A percentile compares a stretch with the other conserved stretches of the same genome.
These are phyloP conservation scores for Sicyos edulis DNA, from an alignment of 306 rosid species.

Conservation along the genomic window DNA sequence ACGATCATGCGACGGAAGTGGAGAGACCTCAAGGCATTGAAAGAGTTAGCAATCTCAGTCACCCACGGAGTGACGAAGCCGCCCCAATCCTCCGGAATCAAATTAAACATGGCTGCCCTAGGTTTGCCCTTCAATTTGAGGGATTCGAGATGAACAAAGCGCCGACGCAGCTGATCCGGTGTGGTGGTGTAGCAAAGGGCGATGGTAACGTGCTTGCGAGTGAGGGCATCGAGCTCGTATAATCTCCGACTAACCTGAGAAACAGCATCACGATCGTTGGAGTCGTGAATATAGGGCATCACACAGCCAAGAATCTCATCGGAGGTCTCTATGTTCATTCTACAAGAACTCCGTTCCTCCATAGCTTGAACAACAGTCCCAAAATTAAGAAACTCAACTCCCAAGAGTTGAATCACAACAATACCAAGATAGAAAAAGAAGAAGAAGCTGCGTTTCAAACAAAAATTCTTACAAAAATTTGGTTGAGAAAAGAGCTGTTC, in stretches of 20 bases:
- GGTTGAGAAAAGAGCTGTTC: not conserved
- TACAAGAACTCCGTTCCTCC: conserved; percentile 32
- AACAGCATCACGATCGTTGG: conserved; percentile 69
- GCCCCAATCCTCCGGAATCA: conserved; percentile 97
- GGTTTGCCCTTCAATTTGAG: conserved; percentile 84
- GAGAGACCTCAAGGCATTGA: conserved; percentile 55
- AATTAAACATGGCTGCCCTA: conserved; percentile 89
- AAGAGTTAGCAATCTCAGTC: conserved; percentile 46
- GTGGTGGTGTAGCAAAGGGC: conserved; percentile 88
- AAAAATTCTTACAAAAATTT: not conserved
- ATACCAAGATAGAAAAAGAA: too few relatives aligned
- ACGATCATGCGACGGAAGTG: conserved; percentile 96
- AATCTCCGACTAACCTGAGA: conserved; percentile 82
- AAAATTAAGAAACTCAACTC: not conserved
- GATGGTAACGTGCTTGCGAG: conserved; percentile 87
- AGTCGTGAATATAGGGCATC: conserved; percentile 71
- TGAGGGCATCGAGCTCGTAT: conserved; percentile 78
- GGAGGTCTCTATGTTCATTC: conserved; percentile 25
- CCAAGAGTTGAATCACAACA: too few relatives aligned
- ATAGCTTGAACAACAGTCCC: conserved; percentile 22
- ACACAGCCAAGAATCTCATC: conserved; percentile 65
- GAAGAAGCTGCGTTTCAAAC: not conserved
- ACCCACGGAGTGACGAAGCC: conserved; percentile 89
- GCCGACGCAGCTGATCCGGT: conserved; percentile 55
- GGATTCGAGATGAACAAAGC: conserved; percentile 74